These are phyloP conservation scores for Peronospora farinosa DNA, from an alignment of 352 stramenopile species.

Conservation along the genomic window DNA sequence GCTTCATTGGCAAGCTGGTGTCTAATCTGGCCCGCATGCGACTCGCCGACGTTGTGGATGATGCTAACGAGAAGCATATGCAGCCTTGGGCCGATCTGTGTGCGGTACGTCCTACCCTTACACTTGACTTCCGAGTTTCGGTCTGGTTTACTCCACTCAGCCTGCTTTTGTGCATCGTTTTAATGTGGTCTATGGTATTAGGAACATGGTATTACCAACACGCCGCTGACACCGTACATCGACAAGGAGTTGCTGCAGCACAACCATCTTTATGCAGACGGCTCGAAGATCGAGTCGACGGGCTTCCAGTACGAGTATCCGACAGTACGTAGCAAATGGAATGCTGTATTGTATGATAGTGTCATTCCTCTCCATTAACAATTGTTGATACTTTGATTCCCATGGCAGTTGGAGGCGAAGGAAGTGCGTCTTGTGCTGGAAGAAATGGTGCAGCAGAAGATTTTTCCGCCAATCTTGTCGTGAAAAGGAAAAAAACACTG, in stretches of 20 bases:
- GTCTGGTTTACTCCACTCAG: neutral
- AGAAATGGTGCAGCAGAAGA: conserved; percentile 72
- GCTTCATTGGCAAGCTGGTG: conserved; percentile 81
- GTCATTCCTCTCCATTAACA: neutral
- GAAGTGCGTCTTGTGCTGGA: conserved; percentile 57
- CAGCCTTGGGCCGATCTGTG: conserved; percentile 83
- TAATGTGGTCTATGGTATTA: conserved; percentile 21
- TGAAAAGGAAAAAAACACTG: conserved; percentile 17
- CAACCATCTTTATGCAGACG: conserved; percentile 75
- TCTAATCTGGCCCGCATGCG: conserved; percentile 76
- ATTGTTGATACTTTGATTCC: conserved; percentile 13
- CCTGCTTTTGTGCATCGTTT: conserved; percentile 13
- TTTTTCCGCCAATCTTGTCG: conserved; percentile 70
- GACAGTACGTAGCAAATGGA: conserved; percentile 30
- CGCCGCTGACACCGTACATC: conserved; percentile 81
- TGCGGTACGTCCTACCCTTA: conserved; percentile 25
- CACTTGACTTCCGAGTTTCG: neutral
- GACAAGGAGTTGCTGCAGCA: conserved; percentile 83
- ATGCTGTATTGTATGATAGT: neutral
- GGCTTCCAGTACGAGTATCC: conserved; percentile 73
- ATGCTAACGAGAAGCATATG: conserved; percentile 89
- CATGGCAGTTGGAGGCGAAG: conserved; percentile 43
- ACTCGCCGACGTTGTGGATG: conserved; percentile 75
- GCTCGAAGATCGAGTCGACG: conserved; percentile 69
- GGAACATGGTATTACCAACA: conserved; percentile 76